A percentile compares a stretch with the other conserved stretches of the same genome.
Evolutionary conservation across 2,329 filamentous ascomycete genomes (phyloP).

Genomic region (Trichophyton equinum): DNA sequence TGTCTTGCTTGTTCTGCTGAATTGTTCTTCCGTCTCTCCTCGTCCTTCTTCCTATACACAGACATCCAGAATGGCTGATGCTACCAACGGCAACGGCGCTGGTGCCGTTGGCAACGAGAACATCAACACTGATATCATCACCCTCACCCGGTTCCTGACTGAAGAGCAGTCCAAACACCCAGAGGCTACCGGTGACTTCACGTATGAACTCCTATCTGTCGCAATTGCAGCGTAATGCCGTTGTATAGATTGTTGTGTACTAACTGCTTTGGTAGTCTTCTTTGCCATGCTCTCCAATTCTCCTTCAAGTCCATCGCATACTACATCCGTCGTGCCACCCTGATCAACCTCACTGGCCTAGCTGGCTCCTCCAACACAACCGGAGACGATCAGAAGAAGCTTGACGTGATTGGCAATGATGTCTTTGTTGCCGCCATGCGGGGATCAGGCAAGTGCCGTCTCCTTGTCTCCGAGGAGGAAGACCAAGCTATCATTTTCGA

Average conservation of each 20-base stretch:
- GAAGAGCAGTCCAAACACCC: slow-evolving; percentile 90
- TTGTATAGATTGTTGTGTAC: slow-evolving; percentile 6
- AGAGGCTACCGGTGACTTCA: slow-evolving; percentile 96
- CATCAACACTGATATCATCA: slow-evolving; percentile 93
- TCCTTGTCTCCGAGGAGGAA: slow-evolving; percentile 96
- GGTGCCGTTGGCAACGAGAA: slow-evolving; percentile 54
- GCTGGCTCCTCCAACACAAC: slow-evolving; percentile 91
- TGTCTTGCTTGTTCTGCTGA: background rate
- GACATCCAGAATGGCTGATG: slow-evolving; percentile 24
- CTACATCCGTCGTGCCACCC: slow-evolving; percentile 90
- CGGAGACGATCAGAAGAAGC: slow-evolving; percentile 98
- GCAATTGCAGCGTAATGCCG: background rate
- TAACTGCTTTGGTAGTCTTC: slow-evolving; percentile 46
- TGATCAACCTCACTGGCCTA: slow-evolving; percentile 91
- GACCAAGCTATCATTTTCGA: slow-evolving; percentile 82
- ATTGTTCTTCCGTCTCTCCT: background rate
- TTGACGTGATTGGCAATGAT: slow-evolving; percentile 97
- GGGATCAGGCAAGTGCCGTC: slow-evolving; percentile 75
- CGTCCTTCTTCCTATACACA: background rate
- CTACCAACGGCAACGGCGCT: slow-evolving; percentile 32
- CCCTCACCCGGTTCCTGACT: slow-evolving; percentile 86
- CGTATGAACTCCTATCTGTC: slow-evolving; percentile 45
- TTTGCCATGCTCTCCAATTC: slow-evolving; percentile 97
- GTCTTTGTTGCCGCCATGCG: slow-evolving; percentile 93
- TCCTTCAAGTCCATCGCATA: slow-evolving; percentile 99